Base-by-base conservation (phyloP, 2,329 filamentous ascomycete species). In the Trichoderma semiorbis region DNA sequence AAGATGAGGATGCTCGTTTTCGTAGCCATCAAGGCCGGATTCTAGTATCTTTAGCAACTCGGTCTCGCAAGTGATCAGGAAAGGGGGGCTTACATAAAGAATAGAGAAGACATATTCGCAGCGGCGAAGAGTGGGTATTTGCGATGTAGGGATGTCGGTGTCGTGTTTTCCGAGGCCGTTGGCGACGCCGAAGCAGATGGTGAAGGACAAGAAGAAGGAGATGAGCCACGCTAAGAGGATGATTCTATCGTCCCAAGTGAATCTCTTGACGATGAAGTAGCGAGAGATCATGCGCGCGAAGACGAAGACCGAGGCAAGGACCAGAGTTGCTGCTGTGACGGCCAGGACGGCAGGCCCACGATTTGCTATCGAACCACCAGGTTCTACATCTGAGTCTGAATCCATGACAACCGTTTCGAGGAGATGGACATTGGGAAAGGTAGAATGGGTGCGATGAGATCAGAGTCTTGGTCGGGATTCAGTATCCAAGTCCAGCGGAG, bases 1-100 rank as follows among this genome's bases (percentile, higher is more conserved):
- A 98, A 98, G 68, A 96, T 87, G 72, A 98, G 86, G 76, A 98
- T 93, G n/a, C 94, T 97, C 0, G 93, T 94, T 82, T 98, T 98
- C 65, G 93, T 94, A 3, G 92, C 90, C 93, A 97, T 97, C 70
- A 97, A 85, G 4, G 93, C 92, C 14, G 94, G 94, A 78, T 97
- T 97, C 90, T 95, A n/a, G 43, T 11, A 6, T 24, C 30, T 69
- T 77, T 62, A 76, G 64, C 21, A 62, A 61, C 24, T 26, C 11
- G 32, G 7, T 10, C 16, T 43, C 32, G 8, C 11, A 16, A 57
- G 14, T 14, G 18, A 30, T 12, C 5, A 21, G 47, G 26, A 32
- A n/a, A 14, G 12, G 24, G 5, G 8, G 14, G 39, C 86, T 60
- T 81, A 89, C 87, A 76, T 91, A 91, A 73, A 91, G 79, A 47